Conservation (phyloP, 2,329 filamentous ascomycete genomes). For the Ophiostoma piceae region DNA sequence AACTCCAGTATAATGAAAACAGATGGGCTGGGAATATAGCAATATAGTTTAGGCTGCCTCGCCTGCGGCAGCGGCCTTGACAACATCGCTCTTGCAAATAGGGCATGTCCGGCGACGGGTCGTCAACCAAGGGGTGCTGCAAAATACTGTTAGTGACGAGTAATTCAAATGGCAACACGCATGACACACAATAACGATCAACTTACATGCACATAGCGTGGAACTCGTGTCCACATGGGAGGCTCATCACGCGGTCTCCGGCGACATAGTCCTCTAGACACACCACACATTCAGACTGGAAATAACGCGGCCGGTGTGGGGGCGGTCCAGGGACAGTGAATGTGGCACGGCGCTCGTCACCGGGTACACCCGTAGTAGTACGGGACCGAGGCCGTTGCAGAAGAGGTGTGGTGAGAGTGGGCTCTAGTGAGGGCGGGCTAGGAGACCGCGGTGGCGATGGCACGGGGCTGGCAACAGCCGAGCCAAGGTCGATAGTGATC, state of each 20-base stretch:
- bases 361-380: constrained; percentile 57
- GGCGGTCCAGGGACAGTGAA: constrained; percentile 32
- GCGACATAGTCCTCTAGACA: constrained; percentile 95
- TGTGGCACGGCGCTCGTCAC: constrained; percentile 44
- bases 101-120: constrained; percentile 94
- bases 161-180: not conserved
- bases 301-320: constrained; percentile 33
- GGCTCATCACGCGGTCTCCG: constrained; percentile 89
- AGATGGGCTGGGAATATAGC: not conserved
- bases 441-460: constrained; percentile 53
- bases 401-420: constrained; percentile 72
- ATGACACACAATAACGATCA: not conserved
- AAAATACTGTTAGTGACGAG: constrained; percentile 18
- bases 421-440: constrained; percentile 55
- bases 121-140: constrained; percentile 93
- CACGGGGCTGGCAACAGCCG: constrained; percentile 29
- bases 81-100: constrained; percentile 97
- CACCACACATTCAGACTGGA: constrained; percentile 84
- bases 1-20: not conserved
- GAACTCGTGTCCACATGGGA: constrained; percentile 96
- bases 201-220: constrained; percentile 96
- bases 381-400: constrained; percentile 64
- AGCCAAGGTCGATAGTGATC: constrained; percentile 10
- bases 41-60: constrained; percentile 17
- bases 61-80: constrained; percentile 41